Evolutionary conservation across 257 asterid species (phyloP), one percentile per base, ranked within the genome.

Genomic region (Solanum neorickii): DNA sequence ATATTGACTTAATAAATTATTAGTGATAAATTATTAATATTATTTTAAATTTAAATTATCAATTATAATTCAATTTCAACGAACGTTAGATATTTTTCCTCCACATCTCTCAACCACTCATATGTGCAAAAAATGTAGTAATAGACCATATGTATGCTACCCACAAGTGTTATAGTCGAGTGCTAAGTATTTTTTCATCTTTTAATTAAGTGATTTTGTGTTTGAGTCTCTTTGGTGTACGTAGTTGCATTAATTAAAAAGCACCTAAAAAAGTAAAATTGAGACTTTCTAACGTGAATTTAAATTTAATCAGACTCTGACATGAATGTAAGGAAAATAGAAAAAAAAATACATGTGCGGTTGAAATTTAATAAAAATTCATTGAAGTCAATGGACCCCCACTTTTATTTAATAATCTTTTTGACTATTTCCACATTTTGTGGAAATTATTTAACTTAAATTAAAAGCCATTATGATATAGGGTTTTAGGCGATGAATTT

Each of bases 221-320:
- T 52, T 52, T 52, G 62, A 18, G n/a, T 52, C n/a, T 3, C 11
- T 52, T 18, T 18, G 11, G 1, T 18, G 11, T 52, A 18, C 4
- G n/a, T 6, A 6, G 2, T 18, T 52, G 4, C 1, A 10, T 18
- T 52, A 52, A 52, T 52, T 52, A 6, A 0, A 4, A 9, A 18
- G n/a, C 2, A 9, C 0, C 4, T 52, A 52, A 52, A 18, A 16
- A 3, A 39, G 3, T 39, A 39, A 39, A 39, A 39, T 0, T 52
- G 10, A 4, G 10, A 52, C 10, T 18, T 52, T 52, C 1, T 0
- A 9, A 0, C 0, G 0, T 9, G 18, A 8, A 52, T 52, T 6
- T 0, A 52, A 52, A 52, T 52, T 52, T 52, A 52, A 2, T 18
- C n/a, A 3, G 1, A 0, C 2, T 2, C 4, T 0, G 2, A 16